These are phyloP conservation scores for Nakaseomyces kungkrabaensis DNA, from an alignment of 1,139 yeast species.

Conservation along the genomic window DNA sequence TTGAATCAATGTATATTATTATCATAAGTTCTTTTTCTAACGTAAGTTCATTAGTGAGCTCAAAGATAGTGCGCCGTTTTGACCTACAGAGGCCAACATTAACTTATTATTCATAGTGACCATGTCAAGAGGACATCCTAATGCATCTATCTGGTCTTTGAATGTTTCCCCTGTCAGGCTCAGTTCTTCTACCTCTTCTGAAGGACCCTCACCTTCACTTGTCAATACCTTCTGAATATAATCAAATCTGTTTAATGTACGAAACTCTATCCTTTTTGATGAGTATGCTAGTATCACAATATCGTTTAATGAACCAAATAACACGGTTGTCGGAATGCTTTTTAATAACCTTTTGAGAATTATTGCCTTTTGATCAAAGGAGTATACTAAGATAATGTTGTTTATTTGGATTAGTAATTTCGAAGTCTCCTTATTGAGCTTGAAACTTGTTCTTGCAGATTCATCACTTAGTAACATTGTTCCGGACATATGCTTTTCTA, in stretches of 20 bases:
- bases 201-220: not conserved
- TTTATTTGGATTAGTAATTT: constrained; percentile 22
- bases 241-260: not conserved
- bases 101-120: not conserved
- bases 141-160: not conserved
- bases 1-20: not conserved
- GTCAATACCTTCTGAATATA: not conserved
- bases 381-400: constrained; percentile 19
- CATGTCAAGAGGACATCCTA: not conserved
- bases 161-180: not conserved
- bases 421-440: constrained; percentile 25
- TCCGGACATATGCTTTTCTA: constrained; percentile 7
- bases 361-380: constrained; percentile 26
- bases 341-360: constrained; percentile 10
- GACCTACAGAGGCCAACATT: not conserved
- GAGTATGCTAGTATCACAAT: constrained; percentile 1
- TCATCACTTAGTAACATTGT: constrained; percentile 2
- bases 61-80: not conserved
- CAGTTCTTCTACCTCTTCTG: constrained; percentile 1
- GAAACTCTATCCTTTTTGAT: not conserved
- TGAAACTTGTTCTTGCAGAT: constrained; percentile 7
- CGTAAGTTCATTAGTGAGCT: not conserved
- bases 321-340: not conserved
- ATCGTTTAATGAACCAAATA: not conserved
- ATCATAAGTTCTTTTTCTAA: not conserved